Evolutionary conservation across 768 basidiomycete genomes (phyloP).

Genomic region (Kwoniella sp.): DNA sequence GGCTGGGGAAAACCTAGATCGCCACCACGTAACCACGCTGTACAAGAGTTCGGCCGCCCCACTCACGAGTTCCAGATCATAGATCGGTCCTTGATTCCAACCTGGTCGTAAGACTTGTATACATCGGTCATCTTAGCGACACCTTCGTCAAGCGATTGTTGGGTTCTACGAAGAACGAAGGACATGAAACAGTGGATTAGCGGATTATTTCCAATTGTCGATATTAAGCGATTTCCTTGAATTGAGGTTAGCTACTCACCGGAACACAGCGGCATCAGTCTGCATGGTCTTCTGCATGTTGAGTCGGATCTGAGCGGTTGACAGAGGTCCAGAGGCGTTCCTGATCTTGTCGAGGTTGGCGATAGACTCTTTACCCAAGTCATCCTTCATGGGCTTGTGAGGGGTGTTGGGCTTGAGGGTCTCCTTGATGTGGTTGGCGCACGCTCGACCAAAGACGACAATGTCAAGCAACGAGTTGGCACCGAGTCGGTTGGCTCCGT

Average conservation of each 20-base stretch:
- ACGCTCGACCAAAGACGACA: constrained; percentile 99
- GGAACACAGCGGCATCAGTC: constrained; percentile 94
- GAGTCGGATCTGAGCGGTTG: constrained; percentile 86
- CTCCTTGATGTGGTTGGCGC: constrained; percentile 94
- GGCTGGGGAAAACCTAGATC: too few relatives aligned
- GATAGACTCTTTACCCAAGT: constrained; percentile 80
- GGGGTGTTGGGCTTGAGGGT: constrained; percentile 84
- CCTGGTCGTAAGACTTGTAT: constrained; percentile 83
- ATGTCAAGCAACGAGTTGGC: constrained; percentile 99
- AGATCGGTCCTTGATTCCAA: constrained; percentile 95
- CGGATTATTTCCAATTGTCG: too few relatives aligned
- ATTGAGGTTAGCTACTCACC: constrained; percentile 54
- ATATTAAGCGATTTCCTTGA: background rate
- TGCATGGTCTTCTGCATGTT: constrained; percentile 99
- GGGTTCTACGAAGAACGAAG: constrained; percentile 67
- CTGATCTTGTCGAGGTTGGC: constrained; percentile 80
- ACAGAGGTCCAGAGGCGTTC: constrained; percentile 74
- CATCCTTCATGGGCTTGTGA: constrained; percentile 82
- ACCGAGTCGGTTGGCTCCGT: constrained; percentile 98
- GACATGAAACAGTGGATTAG: constrained; percentile 12
- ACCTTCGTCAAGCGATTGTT: constrained; percentile 85
- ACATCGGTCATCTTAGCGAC: constrained; percentile 81
- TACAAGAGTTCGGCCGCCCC: constrained; percentile 1
- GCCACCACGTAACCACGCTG: too few relatives aligned
- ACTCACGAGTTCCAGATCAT: constrained; percentile 99